Percentiles rank a stretch among this genome's conserved stretches.
phyloP scores from a whole-genome alignment of 805 yeast species.

The Ogataea populi-albae region DNA sequence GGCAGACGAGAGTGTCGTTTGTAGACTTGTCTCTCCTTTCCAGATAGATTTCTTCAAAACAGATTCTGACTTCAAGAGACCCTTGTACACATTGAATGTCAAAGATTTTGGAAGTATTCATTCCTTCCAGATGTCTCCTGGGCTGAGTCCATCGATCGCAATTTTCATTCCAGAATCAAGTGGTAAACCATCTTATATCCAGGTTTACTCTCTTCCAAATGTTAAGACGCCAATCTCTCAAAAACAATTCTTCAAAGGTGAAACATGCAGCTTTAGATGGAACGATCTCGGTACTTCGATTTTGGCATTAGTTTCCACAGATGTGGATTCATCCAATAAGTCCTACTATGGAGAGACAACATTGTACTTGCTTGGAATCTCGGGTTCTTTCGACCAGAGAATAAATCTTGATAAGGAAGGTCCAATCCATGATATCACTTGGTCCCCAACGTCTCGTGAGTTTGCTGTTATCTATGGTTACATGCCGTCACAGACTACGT shows the following conservation, averaged over 20 bases:
- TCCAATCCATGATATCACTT: constrained; percentile 94
- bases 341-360: constrained; percentile 97
- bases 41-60: constrained; percentile 68
- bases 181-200: constrained; percentile 88
- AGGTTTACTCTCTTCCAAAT: constrained; percentile 77
- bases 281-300: constrained; percentile 91
- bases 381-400: constrained; percentile 87
- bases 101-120: constrained; percentile 46
- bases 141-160: constrained; percentile 85
- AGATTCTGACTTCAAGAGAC: constrained; percentile 43
- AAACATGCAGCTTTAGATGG: constrained; percentile 90
- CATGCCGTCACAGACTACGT: constrained; percentile 95
- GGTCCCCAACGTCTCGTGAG: constrained; percentile 96
- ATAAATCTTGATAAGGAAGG: constrained; percentile 88
- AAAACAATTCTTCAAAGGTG: constrained; percentile 93
- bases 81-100: constrained; percentile 58
- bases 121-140: constrained; percentile 72
- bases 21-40: constrained; percentile 47
- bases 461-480: constrained; percentile 96
- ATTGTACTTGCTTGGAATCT: constrained; percentile 83
- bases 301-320: constrained; percentile 90
- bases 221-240: constrained; percentile 75
- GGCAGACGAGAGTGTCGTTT: constrained; percentile 69
- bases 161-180: constrained; percentile 82
- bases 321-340: constrained; percentile 90